These are phyloP conservation scores for Arabis alpina DNA, from an alignment of 345 rosid genomes.

Conservation along the genomic window DNA sequence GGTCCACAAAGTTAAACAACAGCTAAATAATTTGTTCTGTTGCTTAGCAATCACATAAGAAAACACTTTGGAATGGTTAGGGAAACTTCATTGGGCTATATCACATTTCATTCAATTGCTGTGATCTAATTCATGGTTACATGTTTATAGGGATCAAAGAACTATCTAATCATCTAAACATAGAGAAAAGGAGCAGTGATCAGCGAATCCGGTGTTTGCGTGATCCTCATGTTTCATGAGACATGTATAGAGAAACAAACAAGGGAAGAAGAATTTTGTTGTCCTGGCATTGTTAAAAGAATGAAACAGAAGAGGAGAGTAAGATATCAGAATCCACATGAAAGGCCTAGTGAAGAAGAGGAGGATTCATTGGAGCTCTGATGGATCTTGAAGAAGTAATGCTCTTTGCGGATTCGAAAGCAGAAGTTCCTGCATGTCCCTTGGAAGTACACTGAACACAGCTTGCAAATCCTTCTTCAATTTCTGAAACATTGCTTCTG, in stretches of 20 bases:
- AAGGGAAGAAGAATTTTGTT: conserved; percentile 4
- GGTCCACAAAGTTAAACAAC: too few relatives aligned
- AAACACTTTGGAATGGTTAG: not conserved
- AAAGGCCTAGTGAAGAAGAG: conserved; percentile 14
- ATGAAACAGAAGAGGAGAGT: conserved; percentile 25
- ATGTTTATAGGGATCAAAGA: conserved; percentile 5
- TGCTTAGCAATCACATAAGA: too few relatives aligned
- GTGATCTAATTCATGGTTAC: not conserved
- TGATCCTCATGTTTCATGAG: conserved; percentile 23
- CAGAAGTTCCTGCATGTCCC: conserved; percentile 88
- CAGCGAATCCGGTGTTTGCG: conserved; percentile 4
- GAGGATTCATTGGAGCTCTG: conserved; percentile 33
- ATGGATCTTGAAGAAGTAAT: conserved; percentile 60
- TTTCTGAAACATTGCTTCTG: conserved; percentile 59
- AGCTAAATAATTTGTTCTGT: too few relatives aligned
- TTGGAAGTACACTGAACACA: conserved; percentile 73
- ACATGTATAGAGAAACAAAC: conserved; percentile 3
- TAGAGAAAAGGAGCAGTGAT: not conserved
- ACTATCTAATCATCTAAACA: not conserved
- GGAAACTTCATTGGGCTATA: not conserved
- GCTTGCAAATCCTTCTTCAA: conserved; percentile 76
- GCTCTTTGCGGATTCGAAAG: conserved; percentile 85
- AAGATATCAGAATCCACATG: conserved; percentile 16
- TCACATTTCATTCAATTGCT: not conserved
- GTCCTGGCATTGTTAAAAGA: conserved; percentile 19